Evolutionary conservation across 805 yeast genomes (phyloP), one percentile per base, ranked within the genome.

Genomic region (Barnettozyma populi): DNA sequence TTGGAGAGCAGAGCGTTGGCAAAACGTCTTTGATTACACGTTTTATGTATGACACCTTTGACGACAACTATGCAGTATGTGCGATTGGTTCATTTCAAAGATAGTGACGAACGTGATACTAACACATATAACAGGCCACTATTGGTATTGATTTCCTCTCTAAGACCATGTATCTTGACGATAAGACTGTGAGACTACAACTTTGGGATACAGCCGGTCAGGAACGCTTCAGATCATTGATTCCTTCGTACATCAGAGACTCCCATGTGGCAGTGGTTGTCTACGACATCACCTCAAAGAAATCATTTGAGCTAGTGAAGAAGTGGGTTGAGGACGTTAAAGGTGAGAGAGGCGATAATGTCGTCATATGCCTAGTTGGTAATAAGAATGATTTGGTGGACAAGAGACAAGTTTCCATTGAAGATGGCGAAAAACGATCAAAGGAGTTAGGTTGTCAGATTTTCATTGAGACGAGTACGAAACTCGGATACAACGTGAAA

Each of bases 181-280:
- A 94, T 66, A 90, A 92, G 56, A 94, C 99, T 3, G 87, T 94
- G 36, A 77, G 99, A 59, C 75, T 94, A 53, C 99, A 94, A 69
- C 71, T 94, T 49, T 94, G 99, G 98, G 98, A 90, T 65, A 90
- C 98, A 4, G 96, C 96, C 1, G 97, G 98, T 14, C 98, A 90
- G 68, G 99, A 94, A 66, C 72, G 99, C 57, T 94, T 94, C 72
- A 75, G 98, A 61, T 86, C 96, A 16, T 76, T 94, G 64, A 92
- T 94, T 48, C 99, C 99, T 3, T 85, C 96, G 10, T 94, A 94
- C 63, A 94, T 94, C 51, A 76, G 99, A 57, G 99, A 94, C 66
- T 86, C 95, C 14, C 90, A 90, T 59, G 98, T 94, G n/a, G 98
- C 99, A 0, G 95, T 94, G 41, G 84, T 94, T 24, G 96, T 95